These are phyloP conservation scores for Xylaria longipes DNA, from an alignment of 495 filamentous ascomycete genomes.

Conservation along the genomic window DNA sequence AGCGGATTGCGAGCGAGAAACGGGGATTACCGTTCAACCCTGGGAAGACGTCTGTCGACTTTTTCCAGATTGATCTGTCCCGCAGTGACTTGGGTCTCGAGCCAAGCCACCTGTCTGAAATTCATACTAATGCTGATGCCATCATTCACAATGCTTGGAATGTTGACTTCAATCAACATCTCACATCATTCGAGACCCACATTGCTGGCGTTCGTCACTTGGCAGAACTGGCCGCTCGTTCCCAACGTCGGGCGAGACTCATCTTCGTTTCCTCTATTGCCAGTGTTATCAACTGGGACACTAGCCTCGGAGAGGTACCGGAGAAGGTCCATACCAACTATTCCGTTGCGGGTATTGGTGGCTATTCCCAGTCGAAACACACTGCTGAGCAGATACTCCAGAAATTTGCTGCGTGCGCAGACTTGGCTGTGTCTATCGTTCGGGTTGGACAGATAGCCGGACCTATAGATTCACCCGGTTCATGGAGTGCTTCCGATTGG, in stretches of 20 bases:
- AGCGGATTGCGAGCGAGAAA: background rate
- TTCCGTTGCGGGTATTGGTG: background rate
- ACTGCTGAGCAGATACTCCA: background rate
- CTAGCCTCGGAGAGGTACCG: background rate
- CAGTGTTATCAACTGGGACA: background rate
- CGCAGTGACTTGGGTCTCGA: background rate
- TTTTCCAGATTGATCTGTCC: background rate
- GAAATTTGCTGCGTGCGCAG: background rate
- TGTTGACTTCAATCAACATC: conserved; percentile 1
- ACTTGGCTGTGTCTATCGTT: background rate
- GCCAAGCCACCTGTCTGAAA: background rate
- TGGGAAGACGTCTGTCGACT: background rate
- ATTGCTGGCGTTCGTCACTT: background rate
- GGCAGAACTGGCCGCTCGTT: conserved; percentile 1
- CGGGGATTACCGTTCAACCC: background rate
- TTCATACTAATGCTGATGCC: background rate
- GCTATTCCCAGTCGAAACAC: conserved; percentile 1
- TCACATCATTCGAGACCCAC: conserved; percentile 9
- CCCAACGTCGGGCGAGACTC: conserved; percentile 1
- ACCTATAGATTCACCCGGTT: background rate
- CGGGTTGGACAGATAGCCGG: background rate
- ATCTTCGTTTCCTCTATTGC: conserved; percentile 1
- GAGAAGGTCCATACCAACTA: background rate
- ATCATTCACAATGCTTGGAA: conserved; percentile 1
- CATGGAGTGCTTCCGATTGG: background rate